Base-by-base conservation (phyloP, 2,329 filamentous ascomycete genomes). In the Pyrenophora graminea region DNA sequence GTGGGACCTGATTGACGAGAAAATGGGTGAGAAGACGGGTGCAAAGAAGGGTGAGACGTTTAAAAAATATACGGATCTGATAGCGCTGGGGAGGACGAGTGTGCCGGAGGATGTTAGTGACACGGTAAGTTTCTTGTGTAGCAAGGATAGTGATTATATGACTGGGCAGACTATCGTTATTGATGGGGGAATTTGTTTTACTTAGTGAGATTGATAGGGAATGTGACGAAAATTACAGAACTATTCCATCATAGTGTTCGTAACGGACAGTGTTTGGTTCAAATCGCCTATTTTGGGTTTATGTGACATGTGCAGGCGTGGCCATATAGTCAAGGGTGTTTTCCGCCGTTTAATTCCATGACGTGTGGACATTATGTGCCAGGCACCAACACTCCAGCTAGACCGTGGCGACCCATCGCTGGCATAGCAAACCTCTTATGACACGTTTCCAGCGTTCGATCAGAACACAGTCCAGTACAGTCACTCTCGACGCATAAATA, bases 1-100 rank as follows among this genome's bases (percentile, higher is more conserved):
- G 85, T 89, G 85, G 85, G 85, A 88, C 39, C 64, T 83, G 2
- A 87, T 89, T 46, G 86, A 88, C 53, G 80, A 82, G 55, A 80
- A 80, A 50, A 55, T 87, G 27, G 82, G 79, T 0, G 77, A 81
- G 64, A 76, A 77, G 49, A 75, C 70, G 1, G 84, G 81, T 0
- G 72, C 74, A 0, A 70, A 76, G 60, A 81, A 78, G 59, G 81
- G 81, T 2, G 78, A 81, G 19, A 80, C 77, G 3, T 81, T 85
- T 48, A 79, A 80, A 65, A 82, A 82, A 62, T 82, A 81, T 53
- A 78, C 73, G 0, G 61, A 75, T 0, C 79, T 82, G 58, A 85
- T 84, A 51, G 79, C 83, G 0, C 61, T 87, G 52, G 80, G 80
- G 6, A 72, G 85, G 31, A 79, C 80, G 2, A 83, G 83, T 61